Percentiles rank a stretch among this genome's conserved stretches.
Evolutionary conservation across 768 basidiomycete genomes (phyloP).

Genomic region (Panellus pusillus): DNA sequence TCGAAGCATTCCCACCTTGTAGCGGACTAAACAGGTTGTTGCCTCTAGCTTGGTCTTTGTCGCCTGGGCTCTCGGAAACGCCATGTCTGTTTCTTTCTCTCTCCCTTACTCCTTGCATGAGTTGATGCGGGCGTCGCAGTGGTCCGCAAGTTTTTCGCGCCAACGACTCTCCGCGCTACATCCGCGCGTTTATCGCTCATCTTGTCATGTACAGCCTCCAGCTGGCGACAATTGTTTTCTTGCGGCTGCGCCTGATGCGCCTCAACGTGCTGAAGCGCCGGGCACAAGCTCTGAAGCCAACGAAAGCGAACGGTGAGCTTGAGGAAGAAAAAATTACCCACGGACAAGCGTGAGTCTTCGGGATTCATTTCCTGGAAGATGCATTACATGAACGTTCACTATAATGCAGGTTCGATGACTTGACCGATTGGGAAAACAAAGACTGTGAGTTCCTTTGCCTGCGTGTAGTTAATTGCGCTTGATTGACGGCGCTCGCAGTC

Average conservation of each 20-base stretch:
- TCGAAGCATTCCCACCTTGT: background rate
- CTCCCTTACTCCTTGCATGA: background rate
- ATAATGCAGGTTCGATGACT: slow-evolving; percentile 41
- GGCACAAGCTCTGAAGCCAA: slow-evolving; percentile 32
- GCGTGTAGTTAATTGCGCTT: background rate
- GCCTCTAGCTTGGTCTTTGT: slow-evolving; percentile 50
- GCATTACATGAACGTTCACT: background rate
- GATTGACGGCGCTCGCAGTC: slow-evolving; percentile 25
- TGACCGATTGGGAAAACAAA: slow-evolving; percentile 50
- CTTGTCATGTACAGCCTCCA: slow-evolving; percentile 48
- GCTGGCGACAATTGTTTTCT: slow-evolving; percentile 35
- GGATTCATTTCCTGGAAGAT: too few species aligned
- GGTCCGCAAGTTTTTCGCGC: slow-evolving; percentile 41
- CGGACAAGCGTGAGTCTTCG: slow-evolving; percentile 7
- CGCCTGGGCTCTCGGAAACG: slow-evolving; percentile 54
- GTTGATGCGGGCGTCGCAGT: background rate
- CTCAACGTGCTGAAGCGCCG: slow-evolving; percentile 41
- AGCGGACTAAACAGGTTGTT: slow-evolving; percentile 51
- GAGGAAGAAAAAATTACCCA: slow-evolving; percentile 20
- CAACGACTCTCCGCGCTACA: slow-evolving; percentile 47
- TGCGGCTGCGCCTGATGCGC: slow-evolving; percentile 44
- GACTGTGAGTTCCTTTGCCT: slow-evolving; percentile 34
- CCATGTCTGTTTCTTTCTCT: slow-evolving; percentile 28
- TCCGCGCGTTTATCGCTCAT: slow-evolving; percentile 47
- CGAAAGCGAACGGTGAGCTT: slow-evolving; percentile 31